phyloP scores from a whole-genome alignment of 1,139 yeast genomes.

The Taphrina sp. region DNA sequence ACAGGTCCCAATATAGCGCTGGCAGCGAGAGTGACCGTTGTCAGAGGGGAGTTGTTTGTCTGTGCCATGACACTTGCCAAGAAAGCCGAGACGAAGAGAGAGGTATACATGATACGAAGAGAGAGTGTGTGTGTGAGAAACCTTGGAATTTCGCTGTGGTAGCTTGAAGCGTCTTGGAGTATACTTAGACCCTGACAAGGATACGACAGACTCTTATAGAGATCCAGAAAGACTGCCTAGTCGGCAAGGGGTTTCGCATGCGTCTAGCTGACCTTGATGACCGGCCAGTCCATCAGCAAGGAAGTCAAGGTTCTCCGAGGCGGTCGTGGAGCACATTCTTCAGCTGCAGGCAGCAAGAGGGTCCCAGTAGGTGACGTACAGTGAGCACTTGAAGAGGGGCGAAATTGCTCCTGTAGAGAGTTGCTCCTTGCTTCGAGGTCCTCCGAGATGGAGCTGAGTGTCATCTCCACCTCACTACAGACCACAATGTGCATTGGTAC shows the following conservation, averaged over 20 bases:
- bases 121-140: conserved; percentile 13
- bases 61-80: conserved; percentile 17
- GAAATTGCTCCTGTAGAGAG: too few relatives aligned
- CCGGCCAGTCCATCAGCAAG: conserved; percentile 11
- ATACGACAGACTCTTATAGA: too few relatives aligned
- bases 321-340: conserved; percentile 15
- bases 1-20: conserved; percentile 11
- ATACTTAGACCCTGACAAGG: too few relatives aligned
- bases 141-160: too few relatives aligned
- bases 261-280: conserved; percentile 7
- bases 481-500: not conserved
- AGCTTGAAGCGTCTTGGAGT: too few relatives aligned
- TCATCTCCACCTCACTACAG: conserved; percentile 5
- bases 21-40: conserved; percentile 22
- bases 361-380: too few relatives aligned
- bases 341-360: conserved; percentile 1
- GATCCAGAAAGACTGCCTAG: too few relatives aligned
- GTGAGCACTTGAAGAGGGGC: too few relatives aligned
- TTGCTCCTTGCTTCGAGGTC: too few relatives aligned
- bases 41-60: conserved; percentile 7
- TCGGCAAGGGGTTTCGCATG: not conserved
- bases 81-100: conserved; percentile 19
- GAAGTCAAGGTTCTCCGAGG: conserved; percentile 5
- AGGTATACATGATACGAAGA: conserved; percentile 18
- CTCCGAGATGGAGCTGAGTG: too few relatives aligned